Evolutionary conservation across 2,329 filamentous ascomycete genomes (phyloP), one percentile per base, ranked within the genome.

Genomic region (Ceratocystiopsis sp.): DNA sequence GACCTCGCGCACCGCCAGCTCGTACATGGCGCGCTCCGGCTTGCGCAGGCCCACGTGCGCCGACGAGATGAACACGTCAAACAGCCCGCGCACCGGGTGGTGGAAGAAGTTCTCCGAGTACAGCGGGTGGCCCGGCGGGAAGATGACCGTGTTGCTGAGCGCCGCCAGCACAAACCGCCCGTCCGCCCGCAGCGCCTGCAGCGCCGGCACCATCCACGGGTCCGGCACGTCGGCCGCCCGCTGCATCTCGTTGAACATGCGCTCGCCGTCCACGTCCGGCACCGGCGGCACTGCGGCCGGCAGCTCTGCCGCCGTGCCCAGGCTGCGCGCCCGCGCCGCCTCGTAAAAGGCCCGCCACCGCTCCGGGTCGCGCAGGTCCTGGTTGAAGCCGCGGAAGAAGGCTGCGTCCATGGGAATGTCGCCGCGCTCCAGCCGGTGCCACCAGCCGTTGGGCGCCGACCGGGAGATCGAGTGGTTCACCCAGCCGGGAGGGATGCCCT

Each of bases 201-300:
- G 64, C 2, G 87, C 87, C 0, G 87, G 86, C 49, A 75, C 84
- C 80, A 96, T 91, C 67, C 81, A 83, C 4, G 84, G 85, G 57
- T 98, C 89, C 1, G 82, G 77, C 1, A 64, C 61, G 7, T 75
- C 68, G 12, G 82, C 78, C 13, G 70, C 62, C 5, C 67, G 62
- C 85, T 96, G 95, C 87, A 96, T 96, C 53, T 80, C 73, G 71
- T 84, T 82, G 64, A 94, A 95, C 25, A 98, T 66, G 61, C 65
- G 75, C 56, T 85, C 77, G 14, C 74, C 82, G 54, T 96, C 79
- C 38, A 96, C 69, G 2, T 66, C 59, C 0, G 89, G 89, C 0
- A 86, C 57, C 0, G 76, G 68, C 2, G 84, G 82, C 0, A 69
- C 53, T 15, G 61, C 51, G 16, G 47, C 54, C 18, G 59, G 59